Evolutionary conservation across 768 basidiomycete genomes (phyloP).

Genomic region (Lyophyllum shimeji): DNA sequence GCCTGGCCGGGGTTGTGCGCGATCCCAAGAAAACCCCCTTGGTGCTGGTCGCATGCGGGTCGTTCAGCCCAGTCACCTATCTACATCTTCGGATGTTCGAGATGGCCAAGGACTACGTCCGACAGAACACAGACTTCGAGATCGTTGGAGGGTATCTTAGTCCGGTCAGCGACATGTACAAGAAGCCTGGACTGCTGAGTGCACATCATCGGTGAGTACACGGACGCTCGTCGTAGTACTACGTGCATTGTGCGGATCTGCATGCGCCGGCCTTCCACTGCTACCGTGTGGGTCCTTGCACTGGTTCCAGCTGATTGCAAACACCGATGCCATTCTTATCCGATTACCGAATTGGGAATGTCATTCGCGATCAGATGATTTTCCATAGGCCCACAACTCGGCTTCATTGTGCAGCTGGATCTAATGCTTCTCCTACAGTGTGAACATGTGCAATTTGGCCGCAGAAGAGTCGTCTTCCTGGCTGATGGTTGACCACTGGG

Average conservation of each 20-base stretch:
- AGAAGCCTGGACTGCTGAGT: slow-evolving; percentile 91
- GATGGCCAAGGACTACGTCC: slow-evolving; percentile 96
- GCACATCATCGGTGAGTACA: slow-evolving; percentile 80
- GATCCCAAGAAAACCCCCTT: slow-evolving; percentile 77
- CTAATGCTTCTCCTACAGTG: slow-evolving; percentile 42
- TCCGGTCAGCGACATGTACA: slow-evolving; percentile 94
- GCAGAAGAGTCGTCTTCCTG: slow-evolving; percentile 88
- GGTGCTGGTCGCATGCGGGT: slow-evolving; percentile 95
- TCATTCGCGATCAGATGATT: slow-evolving; percentile 17
- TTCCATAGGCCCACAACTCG: slow-evolving; percentile 20
- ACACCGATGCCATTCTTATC: not conserved
- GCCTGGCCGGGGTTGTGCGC: slow-evolving; percentile 55
- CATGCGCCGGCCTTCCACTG: not conserved
- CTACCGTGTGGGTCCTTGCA: not conserved
- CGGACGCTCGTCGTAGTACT: slow-evolving; percentile 15
- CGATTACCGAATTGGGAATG: slow-evolving; percentile 14
- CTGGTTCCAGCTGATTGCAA: not conserved
- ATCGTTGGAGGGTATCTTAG: slow-evolving; percentile 96
- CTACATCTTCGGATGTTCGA: slow-evolving; percentile 99
- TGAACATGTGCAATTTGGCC: slow-evolving; percentile 86
- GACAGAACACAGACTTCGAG: slow-evolving; percentile 90
- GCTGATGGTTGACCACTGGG: slow-evolving; percentile 99
- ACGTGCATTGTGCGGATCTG: not conserved
- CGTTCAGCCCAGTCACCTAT: slow-evolving; percentile 97
- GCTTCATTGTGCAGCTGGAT: slow-evolving; percentile 12